These are phyloP conservation scores for Physcomitrium patens DNA, from an alignment of 225 moss, liverwort and hornwort species.

Conservation along the genomic window DNA sequence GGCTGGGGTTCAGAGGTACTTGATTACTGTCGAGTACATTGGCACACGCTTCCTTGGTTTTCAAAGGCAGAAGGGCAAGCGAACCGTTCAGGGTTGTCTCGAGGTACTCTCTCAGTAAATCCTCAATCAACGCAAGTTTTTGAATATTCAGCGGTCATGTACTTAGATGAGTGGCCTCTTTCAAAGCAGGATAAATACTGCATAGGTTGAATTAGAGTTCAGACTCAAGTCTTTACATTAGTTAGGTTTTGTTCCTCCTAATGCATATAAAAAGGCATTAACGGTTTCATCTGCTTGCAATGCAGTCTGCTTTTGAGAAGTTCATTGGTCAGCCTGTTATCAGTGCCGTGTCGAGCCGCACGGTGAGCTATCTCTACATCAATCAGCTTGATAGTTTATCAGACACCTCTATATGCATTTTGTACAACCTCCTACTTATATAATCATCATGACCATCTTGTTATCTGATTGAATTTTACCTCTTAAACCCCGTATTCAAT, in stretches of 20 bases:
- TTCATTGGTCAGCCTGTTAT: constrained; percentile 78
- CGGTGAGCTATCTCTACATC: constrained; percentile 49
- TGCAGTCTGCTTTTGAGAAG: constrained; percentile 79
- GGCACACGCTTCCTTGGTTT: constrained; percentile 86
- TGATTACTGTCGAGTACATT: constrained; percentile 82
- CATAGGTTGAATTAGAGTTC: background rate
- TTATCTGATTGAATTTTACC: background rate
- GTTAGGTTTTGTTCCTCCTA: background rate
- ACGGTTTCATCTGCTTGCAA: constrained; percentile 29
- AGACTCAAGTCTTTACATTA: background rate
- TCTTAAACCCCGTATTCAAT: background rate
- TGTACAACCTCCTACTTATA: background rate
- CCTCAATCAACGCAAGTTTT: background rate
- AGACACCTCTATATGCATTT: background rate
- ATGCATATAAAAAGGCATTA: background rate
- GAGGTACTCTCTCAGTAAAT: constrained; percentile 51
- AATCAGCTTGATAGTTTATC: background rate
- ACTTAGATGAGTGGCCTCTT: background rate
- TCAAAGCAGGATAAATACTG: background rate
- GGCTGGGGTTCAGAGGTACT: constrained; percentile 69
- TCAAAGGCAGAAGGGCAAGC: constrained; percentile 79
- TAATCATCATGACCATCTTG: background rate
- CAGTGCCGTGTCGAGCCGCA: constrained; percentile 86
- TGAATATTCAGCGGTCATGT: background rate
- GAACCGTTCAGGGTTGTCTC: constrained; percentile 84